Base-by-base conservation (phyloP, 495 filamentous ascomycete genomes). In the Talaromyces adpressus region DNA sequence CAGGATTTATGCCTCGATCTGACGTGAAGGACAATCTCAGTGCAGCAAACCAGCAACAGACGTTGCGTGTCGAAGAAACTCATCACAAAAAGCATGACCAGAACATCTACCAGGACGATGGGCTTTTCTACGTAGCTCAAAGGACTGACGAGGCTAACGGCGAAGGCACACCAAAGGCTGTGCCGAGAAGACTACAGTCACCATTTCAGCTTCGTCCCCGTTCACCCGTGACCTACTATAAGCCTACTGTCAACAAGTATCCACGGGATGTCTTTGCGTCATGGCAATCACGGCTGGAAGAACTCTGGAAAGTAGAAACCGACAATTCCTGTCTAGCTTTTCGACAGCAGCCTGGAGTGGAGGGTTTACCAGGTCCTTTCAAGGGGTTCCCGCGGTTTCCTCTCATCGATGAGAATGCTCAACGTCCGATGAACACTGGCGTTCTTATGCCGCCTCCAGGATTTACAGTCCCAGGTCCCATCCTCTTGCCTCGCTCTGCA, bases 181-280 rank as follows among this genome's bases (percentile, higher is more conserved):
- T 16, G 51, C 29, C 45, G 18, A 62, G 47, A 29, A 32, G 45
- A 51, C 60, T 52, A 20, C 60, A 53, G 47, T 62, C 45, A 8
- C 60, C 60, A 53, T 62, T 52, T n/a, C 22, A 62, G 25, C 45
- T 4, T 30, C 60, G 56, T 58, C 16, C 30, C 9, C 25, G n/a
- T 36, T 34, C 60, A 8, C 60, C 60, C 7, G 60, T 62, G 25
- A n/a, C 4, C 16, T 34, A 12, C 4, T 62, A 62, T 25, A 30
- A 27, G 45, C 47, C 60, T 3, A 47, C 53, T 49, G 60, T 62
- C 14, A 62, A 62, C 60, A 52, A 53, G 32, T 62, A 62, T 22
- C 12, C 22, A 25, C 39, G 41, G 18, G 14, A 62, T 25, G 25
- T 62, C n/a, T 62, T 62, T 52, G 60, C 41, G 11, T 62, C 60